Conservation (phyloP, 331 rosid species). For the Rosa hybrid region DNA sequence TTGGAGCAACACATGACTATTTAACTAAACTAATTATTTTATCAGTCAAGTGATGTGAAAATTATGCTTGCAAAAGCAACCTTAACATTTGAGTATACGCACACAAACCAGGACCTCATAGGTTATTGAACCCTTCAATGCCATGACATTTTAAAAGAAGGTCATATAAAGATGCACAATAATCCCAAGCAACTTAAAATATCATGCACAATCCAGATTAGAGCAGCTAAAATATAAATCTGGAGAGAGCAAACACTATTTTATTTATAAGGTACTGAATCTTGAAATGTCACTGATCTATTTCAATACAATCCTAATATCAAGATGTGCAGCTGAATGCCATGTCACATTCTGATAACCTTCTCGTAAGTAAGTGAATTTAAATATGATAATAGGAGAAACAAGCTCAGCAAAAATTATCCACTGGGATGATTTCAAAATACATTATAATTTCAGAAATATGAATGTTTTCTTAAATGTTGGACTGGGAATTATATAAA, state of each 20-base stretch:
- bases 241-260: not conserved
- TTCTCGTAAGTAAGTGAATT: not conserved
- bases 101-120: not conserved
- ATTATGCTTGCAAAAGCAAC: not conserved
- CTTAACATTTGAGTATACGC: not conserved
- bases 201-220: not conserved
- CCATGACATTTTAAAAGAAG: not conserved
- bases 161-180: slow-evolving; percentile 4
- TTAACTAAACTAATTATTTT: not conserved
- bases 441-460: not conserved
- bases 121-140: slow-evolving; percentile 4
- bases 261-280: not conserved
- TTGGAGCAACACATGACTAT: not conserved
- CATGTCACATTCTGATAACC: not conserved
- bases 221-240: not conserved
- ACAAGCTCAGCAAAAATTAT: not conserved
- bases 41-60: not conserved
- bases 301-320: not conserved
- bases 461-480: not conserved
- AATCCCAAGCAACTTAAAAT: not conserved
- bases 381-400: not conserved
- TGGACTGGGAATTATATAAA: not conserved
- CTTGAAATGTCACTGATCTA: not conserved
- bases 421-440: not conserved
- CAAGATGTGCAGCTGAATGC: slow-evolving; percentile 3